Base-by-base conservation (phyloP, 2,329 filamentous ascomycete genomes). In the Celoporthe dispersa region DNA sequence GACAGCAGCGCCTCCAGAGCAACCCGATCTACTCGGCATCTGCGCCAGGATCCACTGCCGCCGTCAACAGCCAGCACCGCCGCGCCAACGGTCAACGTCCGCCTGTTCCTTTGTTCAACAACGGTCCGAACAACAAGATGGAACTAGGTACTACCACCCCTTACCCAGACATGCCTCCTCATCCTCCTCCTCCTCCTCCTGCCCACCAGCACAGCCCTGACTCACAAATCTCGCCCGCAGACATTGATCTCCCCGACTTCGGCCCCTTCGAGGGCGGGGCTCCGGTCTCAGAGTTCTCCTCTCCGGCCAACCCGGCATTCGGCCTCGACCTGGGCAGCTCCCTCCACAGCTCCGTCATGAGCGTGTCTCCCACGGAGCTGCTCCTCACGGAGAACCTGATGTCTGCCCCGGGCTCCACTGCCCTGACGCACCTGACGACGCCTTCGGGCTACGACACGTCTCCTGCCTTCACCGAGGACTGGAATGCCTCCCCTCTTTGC, bases 281-380 rank as follows among this genome's bases (percentile, higher is more conserved):
- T 61, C 82, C 82, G 70, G 80, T 83, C 72, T 82, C 84, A 73
- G 82, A 83, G 72, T 87, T 84, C 78, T 86, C 86, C 67, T 88
- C 87, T 69, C 86, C 87, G 39, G 84, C 83, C 68, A 78, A 86
- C 63, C 79, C 82, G 62, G 81, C 82, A 64, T 87, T 87, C 79
- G 88, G 89, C 75, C 78, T 86, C 74, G 80, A 76, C 74, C 28
- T 64, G 62, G n/a, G 41, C 28, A 81, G 81, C 53, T 82, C 84
- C 60, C 85, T 84, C 79, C 84, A 85, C 66, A 80, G 81, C 39
- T 84, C 83, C 77, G 86, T 88, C 78, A 77, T 89, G 77, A 97
- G 94, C 57, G 88, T 97, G 72, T 97, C 94, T 72, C 94, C 94
- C 28, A 91, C 92, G 80, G 94, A 97, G 77, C 85, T 97, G 74